phyloP scores from a whole-genome alignment of 2,329 filamentous ascomycete species.

The Thermomyces lanuginosus region DNA sequence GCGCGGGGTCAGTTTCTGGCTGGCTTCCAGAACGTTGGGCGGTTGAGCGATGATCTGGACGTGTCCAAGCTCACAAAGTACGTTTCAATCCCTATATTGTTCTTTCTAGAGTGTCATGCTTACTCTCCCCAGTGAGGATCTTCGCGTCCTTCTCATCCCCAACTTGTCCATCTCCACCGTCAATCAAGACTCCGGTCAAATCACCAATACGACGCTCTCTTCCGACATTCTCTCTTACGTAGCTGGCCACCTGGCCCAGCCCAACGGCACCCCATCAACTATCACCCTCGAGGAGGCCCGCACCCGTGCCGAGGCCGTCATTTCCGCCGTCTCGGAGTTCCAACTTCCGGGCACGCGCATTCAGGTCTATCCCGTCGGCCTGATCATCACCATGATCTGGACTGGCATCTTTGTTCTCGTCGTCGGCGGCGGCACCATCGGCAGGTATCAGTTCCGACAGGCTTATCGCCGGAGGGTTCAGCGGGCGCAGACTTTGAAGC shows the following conservation, averaged over 20 bases:
- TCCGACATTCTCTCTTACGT: slow-evolving; percentile 22
- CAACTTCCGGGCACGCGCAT: slow-evolving; percentile 18
- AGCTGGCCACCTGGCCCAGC: slow-evolving; percentile 14
- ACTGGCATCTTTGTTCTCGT: slow-evolving; percentile 14
- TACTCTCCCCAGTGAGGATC: slow-evolving; percentile 8
- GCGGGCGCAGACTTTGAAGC: slow-evolving; percentile 1
- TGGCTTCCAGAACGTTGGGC: slow-evolving; percentile 19
- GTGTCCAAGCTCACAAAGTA: slow-evolving; percentile 15
- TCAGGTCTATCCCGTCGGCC: slow-evolving; percentile 16
- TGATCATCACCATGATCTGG: slow-evolving; percentile 20
- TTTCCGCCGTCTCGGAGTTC: slow-evolving; percentile 12
- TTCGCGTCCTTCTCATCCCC: slow-evolving; percentile 19
- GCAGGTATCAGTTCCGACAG: slow-evolving; percentile 17
- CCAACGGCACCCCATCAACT: slow-evolving; percentile 10
- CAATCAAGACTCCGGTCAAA: slow-evolving; percentile 5
- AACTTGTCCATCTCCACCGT: slow-evolving; percentile 13
- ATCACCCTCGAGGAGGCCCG: slow-evolving; percentile 12
- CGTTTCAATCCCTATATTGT: slow-evolving; percentile 3
- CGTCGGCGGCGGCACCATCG: slow-evolving; percentile 19
- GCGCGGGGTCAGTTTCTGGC: slow-evolving; percentile 13
- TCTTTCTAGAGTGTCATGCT: too few species aligned
- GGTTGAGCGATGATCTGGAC: slow-evolving; percentile 12
- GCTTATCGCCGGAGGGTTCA: slow-evolving; percentile 15
- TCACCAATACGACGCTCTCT: slow-evolving; percentile 15
- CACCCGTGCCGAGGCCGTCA: slow-evolving; percentile 11